These are phyloP conservation scores for Pseudogymnoascus sp. DNA, from an alignment of 2,329 filamentous ascomycete species.

Conservation along the genomic window DNA sequence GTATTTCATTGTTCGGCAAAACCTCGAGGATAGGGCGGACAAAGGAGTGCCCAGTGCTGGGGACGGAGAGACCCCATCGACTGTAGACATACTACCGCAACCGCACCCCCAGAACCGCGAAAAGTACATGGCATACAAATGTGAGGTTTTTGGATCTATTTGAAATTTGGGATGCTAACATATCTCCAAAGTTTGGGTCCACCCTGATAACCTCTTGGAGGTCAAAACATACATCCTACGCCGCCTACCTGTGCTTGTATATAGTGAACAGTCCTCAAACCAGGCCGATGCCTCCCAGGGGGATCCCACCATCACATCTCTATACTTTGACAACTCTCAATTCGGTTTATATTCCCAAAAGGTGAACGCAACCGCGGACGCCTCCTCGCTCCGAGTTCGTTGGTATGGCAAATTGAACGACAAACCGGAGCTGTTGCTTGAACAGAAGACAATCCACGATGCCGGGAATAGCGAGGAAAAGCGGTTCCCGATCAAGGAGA, in stretches of 20 bases:
- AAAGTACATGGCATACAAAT: conserved; percentile 80
- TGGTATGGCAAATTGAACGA: conserved; percentile 84
- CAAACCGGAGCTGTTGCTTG: conserved; percentile 72
- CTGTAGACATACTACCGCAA: conserved; percentile 29
- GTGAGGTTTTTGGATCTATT: conserved; percentile 36
- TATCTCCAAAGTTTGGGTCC: conserved; percentile 68
- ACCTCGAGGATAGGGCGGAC: conserved; percentile 53
- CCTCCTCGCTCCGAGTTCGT: conserved; percentile 74
- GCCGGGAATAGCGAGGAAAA: conserved; percentile 71
- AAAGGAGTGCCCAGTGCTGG: conserved; percentile 26
- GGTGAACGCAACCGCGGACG: conserved; percentile 65
- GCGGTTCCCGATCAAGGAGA: conserved; percentile 82
- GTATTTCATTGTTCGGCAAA: conserved; percentile 89
- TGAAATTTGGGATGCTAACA: background rate
- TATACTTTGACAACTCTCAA: conserved; percentile 86
- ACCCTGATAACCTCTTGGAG: conserved; percentile 89
- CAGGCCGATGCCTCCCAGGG: conserved; percentile 66
- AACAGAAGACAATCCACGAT: conserved; percentile 79
- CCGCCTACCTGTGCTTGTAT: conserved; percentile 82
- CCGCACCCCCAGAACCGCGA: conserved; percentile 57
- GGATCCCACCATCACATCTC: conserved; percentile 86
- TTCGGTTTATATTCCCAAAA: conserved; percentile 85
- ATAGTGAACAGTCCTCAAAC: conserved; percentile 80
- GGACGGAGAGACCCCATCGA: conserved; percentile 22
- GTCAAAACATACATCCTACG: conserved; percentile 94